Base-by-base conservation (phyloP, 305 asterid genomes). In the Plantago lanceolata region DNA sequence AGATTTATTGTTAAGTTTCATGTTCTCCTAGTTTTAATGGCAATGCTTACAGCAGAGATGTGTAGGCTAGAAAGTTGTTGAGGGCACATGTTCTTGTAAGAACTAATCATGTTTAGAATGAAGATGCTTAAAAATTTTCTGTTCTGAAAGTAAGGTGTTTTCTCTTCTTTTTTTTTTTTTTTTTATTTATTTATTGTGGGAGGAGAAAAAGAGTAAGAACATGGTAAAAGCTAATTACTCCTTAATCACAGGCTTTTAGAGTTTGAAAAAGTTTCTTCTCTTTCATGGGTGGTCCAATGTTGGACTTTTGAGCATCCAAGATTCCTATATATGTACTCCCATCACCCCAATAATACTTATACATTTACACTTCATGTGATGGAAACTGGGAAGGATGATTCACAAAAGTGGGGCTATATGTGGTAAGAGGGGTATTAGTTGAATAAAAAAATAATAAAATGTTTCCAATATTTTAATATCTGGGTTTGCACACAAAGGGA, bases 201-300 rank as follows among this genome's bases (percentile, higher is more conserved):
- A 54, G 62, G 57, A 61, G 77, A 60, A 37, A 72, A 75, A 37
- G 8, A 59, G 78, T 66, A 68, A 19, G 51, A 53, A 57, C 52
- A 31, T 48, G 65, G 58, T 48, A 59, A 67, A 59, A 59, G 65
- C 14, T 51, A 21, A 60, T 19, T 20, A 8, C 49, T 59, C 81
- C 81, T 69, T 71, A 57, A 74, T 66, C 55, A 65, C 60, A 45
- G 82, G 74, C 71, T 74, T 75, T 57, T 68, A 50, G 6, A 19
- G 55, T 55, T 65, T 71, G 62, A 24, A 45, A 66, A 71, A 71
- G 62, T 37, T 31, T 53, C 57, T 40, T 3, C 65, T 47, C 75
- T 19, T 19, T 15, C 12, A 51, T 9, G 9, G 57, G 31, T 9
- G 24, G 28, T 24, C 8, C 17, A 17, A 14, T 18, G 26, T 18